phyloP scores from a whole-genome alignment of 495 filamentous ascomycete species.

The Hypoxylon lenormandii region DNA sequence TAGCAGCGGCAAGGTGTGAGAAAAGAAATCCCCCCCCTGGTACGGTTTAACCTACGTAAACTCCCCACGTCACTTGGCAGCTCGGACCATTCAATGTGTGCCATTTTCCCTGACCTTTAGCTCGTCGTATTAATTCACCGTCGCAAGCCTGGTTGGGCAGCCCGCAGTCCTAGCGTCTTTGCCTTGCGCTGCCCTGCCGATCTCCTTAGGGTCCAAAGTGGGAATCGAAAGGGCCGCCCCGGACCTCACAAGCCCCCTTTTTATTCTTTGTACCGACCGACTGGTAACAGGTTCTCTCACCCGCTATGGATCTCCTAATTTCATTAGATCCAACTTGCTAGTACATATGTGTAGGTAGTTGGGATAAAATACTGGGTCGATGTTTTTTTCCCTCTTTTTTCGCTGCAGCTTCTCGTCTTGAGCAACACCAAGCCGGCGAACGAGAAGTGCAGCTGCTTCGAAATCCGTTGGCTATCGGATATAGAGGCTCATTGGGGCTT shows the following conservation, averaged over 20 bases:
- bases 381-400: constrained; percentile 12
- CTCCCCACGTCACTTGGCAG: constrained; percentile 37
- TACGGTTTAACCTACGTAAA: constrained; percentile 41
- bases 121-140: constrained; percentile 46
- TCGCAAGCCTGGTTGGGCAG: constrained; percentile 29
- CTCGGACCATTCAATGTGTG: constrained; percentile 37
- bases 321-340: constrained; percentile 17
- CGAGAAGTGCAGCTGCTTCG: not conserved
- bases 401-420: constrained; percentile 1
- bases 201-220: constrained; percentile 39
- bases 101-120: constrained; percentile 42
- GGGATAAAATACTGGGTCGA: constrained; percentile 5
- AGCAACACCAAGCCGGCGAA: no score
- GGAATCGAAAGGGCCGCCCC: constrained; percentile 46
- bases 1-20: constrained; percentile 20
- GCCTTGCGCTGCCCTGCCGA: constrained; percentile 39
- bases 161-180: constrained; percentile 43
- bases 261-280: constrained; percentile 43
- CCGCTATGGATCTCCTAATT: constrained; percentile 39
- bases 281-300: constrained; percentile 35
- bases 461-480: not conserved
- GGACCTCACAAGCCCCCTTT: constrained; percentile 42
- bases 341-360: no score
- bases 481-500: constrained; percentile 7
- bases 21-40: constrained; percentile 9